phyloP scores from a whole-genome alignment of 2,329 filamentous ascomycete species.

The Talaromyces islandicus region DNA sequence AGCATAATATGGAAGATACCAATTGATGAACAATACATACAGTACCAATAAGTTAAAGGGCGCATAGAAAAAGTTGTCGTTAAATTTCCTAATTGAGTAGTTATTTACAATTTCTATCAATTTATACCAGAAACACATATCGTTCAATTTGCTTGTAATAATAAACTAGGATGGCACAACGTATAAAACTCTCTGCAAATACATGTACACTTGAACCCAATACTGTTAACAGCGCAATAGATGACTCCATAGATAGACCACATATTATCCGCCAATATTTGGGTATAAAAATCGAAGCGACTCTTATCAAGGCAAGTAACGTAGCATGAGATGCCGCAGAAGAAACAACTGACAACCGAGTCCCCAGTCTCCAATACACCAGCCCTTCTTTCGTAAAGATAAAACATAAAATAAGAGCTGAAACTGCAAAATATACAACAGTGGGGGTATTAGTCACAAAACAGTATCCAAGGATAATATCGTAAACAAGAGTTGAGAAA shows the following conservation, averaged over 20 bases:
- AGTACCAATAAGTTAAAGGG: too few relatives aligned
- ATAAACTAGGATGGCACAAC: background rate
- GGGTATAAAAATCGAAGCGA: too few relatives aligned
- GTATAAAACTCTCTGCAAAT: background rate
- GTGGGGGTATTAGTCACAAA: background rate
- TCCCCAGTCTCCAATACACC: background rate
- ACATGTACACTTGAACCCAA: background rate
- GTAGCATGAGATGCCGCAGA: too few relatives aligned
- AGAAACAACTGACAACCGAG: too few relatives aligned
- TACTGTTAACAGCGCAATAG: too few relatives aligned
- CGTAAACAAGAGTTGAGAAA: background rate
- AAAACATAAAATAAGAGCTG: background rate
- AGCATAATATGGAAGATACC: constrained; percentile 5
- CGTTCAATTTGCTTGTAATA: background rate
- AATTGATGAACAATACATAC: background rate
- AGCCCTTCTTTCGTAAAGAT: background rate
- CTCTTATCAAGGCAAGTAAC: too few relatives aligned
- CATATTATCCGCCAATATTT: too few relatives aligned
- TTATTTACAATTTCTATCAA: background rate
- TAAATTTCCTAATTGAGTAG: background rate
- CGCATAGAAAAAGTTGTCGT: background rate
- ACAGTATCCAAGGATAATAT: background rate
- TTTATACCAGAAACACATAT: background rate
- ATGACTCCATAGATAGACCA: too few relatives aligned
- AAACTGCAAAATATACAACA: background rate